Conservation (phyloP, 2,329 filamentous ascomycete genomes). For the Botryosphaeria dothidea region DNA sequence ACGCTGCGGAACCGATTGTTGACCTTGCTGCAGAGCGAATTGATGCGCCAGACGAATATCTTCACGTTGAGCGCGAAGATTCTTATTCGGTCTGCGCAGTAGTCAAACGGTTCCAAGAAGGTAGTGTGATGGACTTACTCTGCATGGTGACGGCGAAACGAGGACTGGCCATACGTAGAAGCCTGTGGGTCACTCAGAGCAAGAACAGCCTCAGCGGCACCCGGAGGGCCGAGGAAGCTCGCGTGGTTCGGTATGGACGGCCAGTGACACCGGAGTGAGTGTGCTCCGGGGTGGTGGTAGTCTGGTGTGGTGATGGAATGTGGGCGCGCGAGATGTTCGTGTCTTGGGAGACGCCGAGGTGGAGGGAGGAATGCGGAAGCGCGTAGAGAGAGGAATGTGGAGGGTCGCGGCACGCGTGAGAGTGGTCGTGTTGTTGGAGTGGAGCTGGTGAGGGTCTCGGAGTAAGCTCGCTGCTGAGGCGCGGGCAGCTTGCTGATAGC, state of each 20-base stretch:
- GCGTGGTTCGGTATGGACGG: neutral
- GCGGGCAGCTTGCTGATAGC: neutral
- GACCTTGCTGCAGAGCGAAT: neutral
- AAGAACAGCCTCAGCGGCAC: constrained; percentile 38
- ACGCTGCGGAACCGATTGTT: neutral
- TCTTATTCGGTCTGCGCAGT: neutral
- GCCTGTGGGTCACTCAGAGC: constrained; percentile 21
- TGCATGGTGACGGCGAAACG: constrained; percentile 54
- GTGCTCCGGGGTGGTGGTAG: neutral
- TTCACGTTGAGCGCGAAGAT: neutral
- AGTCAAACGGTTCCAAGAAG: neutral
- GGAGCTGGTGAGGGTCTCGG: neutral
- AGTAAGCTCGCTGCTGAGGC: neutral
- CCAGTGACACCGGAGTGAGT: neutral
- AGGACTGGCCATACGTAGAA: constrained; percentile 48
- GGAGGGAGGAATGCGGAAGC: neutral
- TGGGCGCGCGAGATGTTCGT: neutral
- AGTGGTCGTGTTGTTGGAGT: neutral
- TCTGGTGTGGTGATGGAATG: neutral
- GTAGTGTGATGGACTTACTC: constrained; percentile 34
- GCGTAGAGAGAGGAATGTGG: neutral
- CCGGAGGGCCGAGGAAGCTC: constrained; percentile 40
- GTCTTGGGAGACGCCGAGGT: neutral
- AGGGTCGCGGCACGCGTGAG: neutral
- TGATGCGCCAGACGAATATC: neutral